Percentiles rank a stretch among this genome's conserved stretches.
Evolutionary conservation across 306 rosid genomes (phyloP).

Genomic region (Astragalus glycyphyllos): DNA sequence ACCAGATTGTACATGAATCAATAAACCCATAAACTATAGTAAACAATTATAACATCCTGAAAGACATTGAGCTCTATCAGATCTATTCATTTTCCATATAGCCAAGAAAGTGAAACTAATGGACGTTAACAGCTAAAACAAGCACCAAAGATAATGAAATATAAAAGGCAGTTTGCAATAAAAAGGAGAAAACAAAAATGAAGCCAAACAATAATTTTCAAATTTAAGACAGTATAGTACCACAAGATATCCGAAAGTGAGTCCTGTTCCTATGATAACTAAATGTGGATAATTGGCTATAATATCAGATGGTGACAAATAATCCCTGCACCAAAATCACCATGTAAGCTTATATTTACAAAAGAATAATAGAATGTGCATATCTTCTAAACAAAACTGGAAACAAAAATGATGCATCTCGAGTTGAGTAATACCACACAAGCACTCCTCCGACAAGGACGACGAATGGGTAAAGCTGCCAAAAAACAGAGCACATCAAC

Average conservation of each 20-base stretch:
- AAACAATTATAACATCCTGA: not conserved
- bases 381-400: conserved; percentile 33
- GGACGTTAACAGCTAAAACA: not conserved
- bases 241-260: conserved; percentile 92
- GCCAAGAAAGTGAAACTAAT: conserved; percentile 11
- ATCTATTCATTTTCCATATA: conserved; percentile 18
- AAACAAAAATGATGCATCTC: conserved; percentile 18
- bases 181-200: conserved; percentile 3
- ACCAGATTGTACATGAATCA: conserved; percentile 5
- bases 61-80: conserved; percentile 4
- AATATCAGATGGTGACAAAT: conserved; percentile 84
- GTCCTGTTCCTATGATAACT: conserved; percentile 82
- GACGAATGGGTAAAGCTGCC: conserved; percentile 82
- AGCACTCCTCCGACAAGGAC: conserved; percentile 81
- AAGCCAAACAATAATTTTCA: conserved; percentile 22
- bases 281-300: conserved; percentile 76
- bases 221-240: conserved; percentile 52
- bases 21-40: conserved; percentile 24
- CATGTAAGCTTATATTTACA: conserved; percentile 19
- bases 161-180: conserved; percentile 13
- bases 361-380: conserved; percentile 23
- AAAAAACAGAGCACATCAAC: conserved; percentile 42
- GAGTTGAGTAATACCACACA: conserved; percentile 68
- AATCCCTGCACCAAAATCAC: conserved; percentile 64
- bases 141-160: conserved; percentile 22